Evolutionary conservation across 257 asterid genomes (phyloP).

Genomic region (Pogostemon cablin): DNA sequence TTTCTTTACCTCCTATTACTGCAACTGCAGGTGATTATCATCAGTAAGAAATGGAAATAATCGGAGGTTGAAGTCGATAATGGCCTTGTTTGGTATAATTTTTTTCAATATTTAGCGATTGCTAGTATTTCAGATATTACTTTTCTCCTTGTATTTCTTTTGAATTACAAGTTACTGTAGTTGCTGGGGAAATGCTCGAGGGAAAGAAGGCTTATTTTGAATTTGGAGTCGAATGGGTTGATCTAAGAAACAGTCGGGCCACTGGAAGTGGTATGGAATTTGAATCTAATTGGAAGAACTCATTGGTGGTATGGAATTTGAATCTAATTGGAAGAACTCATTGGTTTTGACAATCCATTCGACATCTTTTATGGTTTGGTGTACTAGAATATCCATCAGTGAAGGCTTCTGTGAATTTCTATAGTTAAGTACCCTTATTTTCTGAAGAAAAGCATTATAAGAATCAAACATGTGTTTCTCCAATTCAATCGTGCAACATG

Average conservation of each 20-base stretch:
- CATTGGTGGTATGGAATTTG: constrained; percentile 64
- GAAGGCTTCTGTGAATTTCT: constrained; percentile 63
- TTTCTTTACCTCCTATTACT: neutral
- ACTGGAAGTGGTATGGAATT: constrained; percentile 60
- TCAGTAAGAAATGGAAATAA: constrained; percentile 49
- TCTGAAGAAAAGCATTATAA: constrained; percentile 32
- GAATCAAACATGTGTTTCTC: constrained; percentile 50
- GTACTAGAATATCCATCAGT: constrained; percentile 55
- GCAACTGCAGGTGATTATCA: constrained; percentile 22
- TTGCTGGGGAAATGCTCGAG: constrained; percentile 43
- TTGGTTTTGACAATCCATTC: constrained; percentile 43
- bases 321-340: constrained; percentile 49
- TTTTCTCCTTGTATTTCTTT: neutral
- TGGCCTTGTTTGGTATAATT: constrained; percentile 58
- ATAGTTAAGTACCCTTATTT: constrained; percentile 34
- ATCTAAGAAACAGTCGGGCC: constrained; percentile 26
- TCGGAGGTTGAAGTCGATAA: constrained; percentile 54
- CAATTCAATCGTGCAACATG: constrained; percentile 31
- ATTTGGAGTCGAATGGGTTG: constrained; percentile 26
- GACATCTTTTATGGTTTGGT: constrained; percentile 60
- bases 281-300: constrained; percentile 49
- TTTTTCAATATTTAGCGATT: neutral
- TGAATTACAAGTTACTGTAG: constrained; percentile 30
- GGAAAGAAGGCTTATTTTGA: constrained; percentile 15
- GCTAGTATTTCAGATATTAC: neutral